These are phyloP conservation scores for Pleurotus sapidus DNA, from an alignment of 768 basidiomycete species.

Conservation along the genomic window DNA sequence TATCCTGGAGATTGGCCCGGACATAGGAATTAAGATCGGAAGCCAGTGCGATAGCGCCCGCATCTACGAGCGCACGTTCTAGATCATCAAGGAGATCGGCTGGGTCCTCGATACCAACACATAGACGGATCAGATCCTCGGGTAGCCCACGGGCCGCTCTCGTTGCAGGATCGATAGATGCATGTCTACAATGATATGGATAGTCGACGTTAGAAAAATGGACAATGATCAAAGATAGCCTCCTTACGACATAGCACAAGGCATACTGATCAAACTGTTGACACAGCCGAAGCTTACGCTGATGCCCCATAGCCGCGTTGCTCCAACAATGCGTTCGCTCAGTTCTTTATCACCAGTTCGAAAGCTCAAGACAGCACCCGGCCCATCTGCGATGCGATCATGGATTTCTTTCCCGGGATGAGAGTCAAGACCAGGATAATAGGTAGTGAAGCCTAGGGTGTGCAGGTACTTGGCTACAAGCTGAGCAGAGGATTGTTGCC, in stretches of 20 bases:
- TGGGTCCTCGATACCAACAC: constrained; percentile 97
- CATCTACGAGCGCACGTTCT: constrained; percentile 86
- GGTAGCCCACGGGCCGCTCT: constrained; percentile 95
- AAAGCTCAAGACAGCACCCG: constrained; percentile 93
- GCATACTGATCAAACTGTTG: constrained; percentile 98
- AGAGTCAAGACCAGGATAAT: constrained; percentile 85
- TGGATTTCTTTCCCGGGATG: constrained; percentile 91
- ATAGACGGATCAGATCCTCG: constrained; percentile 97
- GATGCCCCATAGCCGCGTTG: constrained; percentile 93
- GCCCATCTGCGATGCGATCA: constrained; percentile 84
- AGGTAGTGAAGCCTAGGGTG: constrained; percentile 81
- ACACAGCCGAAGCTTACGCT: constrained; percentile 98
- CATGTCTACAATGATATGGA: constrained; percentile 59
- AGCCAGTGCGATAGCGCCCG: constrained; percentile 75
- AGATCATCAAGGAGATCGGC: constrained; percentile 93
- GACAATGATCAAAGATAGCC: constrained; percentile 7
- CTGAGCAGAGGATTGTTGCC: constrained; percentile 81
- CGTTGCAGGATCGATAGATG: constrained; percentile 94
- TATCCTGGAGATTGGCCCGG: constrained; percentile 26
- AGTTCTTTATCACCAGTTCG: constrained; percentile 88
- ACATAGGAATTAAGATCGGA: constrained; percentile 47
- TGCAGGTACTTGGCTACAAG: constrained; percentile 85
- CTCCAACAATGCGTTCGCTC: constrained; percentile 91
- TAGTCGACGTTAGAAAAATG: constrained; percentile 10
- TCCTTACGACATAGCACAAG: constrained; percentile 98